Conservation (phyloP, 345 rosid species). For the Trapa bicornis region DNA sequence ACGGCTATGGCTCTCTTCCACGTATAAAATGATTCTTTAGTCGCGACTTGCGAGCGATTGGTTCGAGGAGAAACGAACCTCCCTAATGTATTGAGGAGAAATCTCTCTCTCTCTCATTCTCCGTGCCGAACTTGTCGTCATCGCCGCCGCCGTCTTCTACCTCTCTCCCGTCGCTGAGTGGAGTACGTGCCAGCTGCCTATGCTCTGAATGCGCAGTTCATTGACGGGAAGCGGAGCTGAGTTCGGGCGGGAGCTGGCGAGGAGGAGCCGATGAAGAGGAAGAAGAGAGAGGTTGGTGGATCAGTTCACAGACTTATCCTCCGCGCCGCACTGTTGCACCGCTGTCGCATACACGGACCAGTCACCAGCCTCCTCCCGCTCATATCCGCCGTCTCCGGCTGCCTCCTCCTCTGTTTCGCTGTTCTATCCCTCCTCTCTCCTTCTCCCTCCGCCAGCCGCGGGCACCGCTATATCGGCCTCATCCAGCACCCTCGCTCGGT, state of each 20-base stretch:
- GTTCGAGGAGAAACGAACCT: not conserved
- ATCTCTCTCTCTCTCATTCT: not conserved
- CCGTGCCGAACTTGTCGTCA: no score
- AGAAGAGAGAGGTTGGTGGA: conserved; percentile 6
- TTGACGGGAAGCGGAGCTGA: not conserved
- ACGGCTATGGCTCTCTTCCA: not conserved
- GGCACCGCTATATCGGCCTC: conserved; percentile 12
- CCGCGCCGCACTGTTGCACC: conserved; percentile 24
- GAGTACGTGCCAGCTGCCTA: not conserved
- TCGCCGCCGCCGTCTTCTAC: not conserved
- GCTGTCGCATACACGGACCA: conserved; percentile 40
- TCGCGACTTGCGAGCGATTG: not conserved
- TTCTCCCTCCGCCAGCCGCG: conserved; percentile 17
- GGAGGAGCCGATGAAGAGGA: not conserved
- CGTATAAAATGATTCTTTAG: not conserved
- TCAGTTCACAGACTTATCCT: conserved; percentile 7
- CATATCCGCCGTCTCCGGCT: conserved; percentile 44
- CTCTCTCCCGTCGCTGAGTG: not conserved
- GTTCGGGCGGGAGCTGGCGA: not conserved
- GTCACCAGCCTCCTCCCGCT: conserved; percentile 31
- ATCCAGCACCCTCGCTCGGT: conserved; percentile 12
- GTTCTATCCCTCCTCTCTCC: conserved; percentile 31
- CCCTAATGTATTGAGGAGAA: not conserved
- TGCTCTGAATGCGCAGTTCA: not conserved
- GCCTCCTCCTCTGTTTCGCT: conserved; percentile 42